These are phyloP conservation scores for Saprolegnia diclina DNA, from an alignment of 352 stramenopile genomes.

Conservation along the genomic window DNA sequence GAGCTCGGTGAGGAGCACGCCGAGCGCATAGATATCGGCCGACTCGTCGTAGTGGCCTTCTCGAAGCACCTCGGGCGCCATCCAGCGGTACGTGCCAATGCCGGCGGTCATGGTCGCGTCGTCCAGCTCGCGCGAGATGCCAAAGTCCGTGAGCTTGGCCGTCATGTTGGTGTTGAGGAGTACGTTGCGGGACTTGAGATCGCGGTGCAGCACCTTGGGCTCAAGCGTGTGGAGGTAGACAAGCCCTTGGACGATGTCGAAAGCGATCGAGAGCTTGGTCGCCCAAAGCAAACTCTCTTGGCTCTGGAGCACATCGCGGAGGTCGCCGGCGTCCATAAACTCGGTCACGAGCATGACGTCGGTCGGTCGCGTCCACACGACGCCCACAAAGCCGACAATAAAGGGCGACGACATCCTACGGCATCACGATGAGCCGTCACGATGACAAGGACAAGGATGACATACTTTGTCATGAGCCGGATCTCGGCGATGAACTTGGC, in stretches of 20 bases:
- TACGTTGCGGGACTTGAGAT: slow-evolving; percentile 65
- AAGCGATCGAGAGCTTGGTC: slow-evolving; percentile 64
- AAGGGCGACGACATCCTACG: slow-evolving; percentile 48
- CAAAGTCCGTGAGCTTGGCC: slow-evolving; percentile 64
- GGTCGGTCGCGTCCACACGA: slow-evolving; percentile 58
- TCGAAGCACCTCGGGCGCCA: slow-evolving; percentile 49
- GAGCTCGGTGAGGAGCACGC: slow-evolving; percentile 74
- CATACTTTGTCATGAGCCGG: too few species aligned
- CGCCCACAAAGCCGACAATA: slow-evolving; percentile 59
- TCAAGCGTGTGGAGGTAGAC: slow-evolving; percentile 67
- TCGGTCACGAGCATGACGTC: slow-evolving; percentile 55
- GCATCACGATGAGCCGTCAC: too few species aligned
- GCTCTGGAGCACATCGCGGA: slow-evolving; percentile 45
- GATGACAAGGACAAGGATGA: too few species aligned
- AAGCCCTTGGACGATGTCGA: slow-evolving; percentile 58
- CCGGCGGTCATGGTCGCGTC: slow-evolving; percentile 64
- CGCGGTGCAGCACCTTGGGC: slow-evolving; percentile 55
- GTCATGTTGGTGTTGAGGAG: slow-evolving; percentile 47
- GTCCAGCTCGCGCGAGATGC: slow-evolving; percentile 51
- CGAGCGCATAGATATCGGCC: slow-evolving; percentile 50
- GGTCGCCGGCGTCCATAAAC: slow-evolving; percentile 64
- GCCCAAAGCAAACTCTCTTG: slow-evolving; percentile 42
- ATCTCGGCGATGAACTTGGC: too few species aligned
- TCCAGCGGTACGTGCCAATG: slow-evolving; percentile 46
- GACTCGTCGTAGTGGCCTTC: slow-evolving; percentile 52